These are phyloP conservation scores for Strobilomyces echinocephalus DNA, from an alignment of 768 basidiomycete species.

Conservation along the genomic window DNA sequence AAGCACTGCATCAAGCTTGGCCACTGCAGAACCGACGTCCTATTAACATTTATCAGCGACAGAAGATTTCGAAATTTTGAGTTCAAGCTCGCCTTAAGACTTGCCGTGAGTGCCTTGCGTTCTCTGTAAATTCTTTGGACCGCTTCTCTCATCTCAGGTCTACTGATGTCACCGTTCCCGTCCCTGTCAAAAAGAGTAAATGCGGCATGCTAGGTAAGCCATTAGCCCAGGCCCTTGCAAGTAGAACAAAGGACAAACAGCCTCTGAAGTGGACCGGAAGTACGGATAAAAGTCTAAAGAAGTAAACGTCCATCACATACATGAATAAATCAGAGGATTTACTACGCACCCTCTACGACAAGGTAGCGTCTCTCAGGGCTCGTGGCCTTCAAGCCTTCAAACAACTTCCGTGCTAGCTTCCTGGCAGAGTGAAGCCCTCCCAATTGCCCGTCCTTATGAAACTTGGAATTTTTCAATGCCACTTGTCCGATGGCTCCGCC, in stretches of 20 bases:
- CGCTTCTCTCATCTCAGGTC: conserved; percentile 76
- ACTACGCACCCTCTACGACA: conserved; percentile 54
- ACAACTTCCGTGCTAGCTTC: conserved; percentile 63
- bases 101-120: conserved; percentile 63
- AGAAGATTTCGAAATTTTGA: not conserved
- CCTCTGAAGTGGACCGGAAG: conserved; percentile 66
- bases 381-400: conserved; percentile 55
- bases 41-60: conserved; percentile 22
- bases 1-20: conserved; percentile 74
- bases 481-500: conserved; percentile 64
- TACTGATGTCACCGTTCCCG: conserved; percentile 76
- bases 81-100: conserved; percentile 52
- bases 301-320: not conserved
- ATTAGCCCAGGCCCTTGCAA: not conserved
- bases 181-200: conserved; percentile 75
- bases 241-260: conserved; percentile 36
- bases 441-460: conserved; percentile 51
- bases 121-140: conserved; percentile 78
- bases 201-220: conserved; percentile 48
- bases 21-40: conserved; percentile 70
- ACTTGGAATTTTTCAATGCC: conserved; percentile 60
- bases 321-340: not conserved
- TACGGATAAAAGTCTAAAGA: conserved; percentile 72
- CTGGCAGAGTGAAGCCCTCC: conserved; percentile 60
- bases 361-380: conserved; percentile 58